Evolutionary conservation across 768 basidiomycete genomes (phyloP).

Genomic region (Leccinum ochraceum): DNA sequence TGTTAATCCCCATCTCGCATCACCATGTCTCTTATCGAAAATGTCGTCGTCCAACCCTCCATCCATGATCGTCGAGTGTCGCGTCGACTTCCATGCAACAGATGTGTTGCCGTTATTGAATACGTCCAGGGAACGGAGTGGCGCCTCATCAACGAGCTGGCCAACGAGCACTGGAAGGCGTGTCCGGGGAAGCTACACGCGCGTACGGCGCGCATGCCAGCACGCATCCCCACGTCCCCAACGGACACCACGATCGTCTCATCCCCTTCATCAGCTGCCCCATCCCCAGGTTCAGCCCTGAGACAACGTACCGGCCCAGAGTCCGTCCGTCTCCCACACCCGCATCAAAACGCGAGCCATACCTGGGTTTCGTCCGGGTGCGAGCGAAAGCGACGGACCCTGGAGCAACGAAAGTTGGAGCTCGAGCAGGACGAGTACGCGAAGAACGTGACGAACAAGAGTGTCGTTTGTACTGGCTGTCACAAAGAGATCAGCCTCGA

Average conservation of each 20-base stretch:
- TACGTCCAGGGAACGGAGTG: constrained; percentile 30
- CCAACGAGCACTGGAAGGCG: constrained; percentile 28
- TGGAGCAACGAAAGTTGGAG: constrained; percentile 27
- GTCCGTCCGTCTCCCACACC: not conserved
- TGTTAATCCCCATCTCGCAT: constrained; percentile 8
- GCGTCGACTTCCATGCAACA: constrained; percentile 27
- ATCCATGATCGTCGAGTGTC: constrained; percentile 15
- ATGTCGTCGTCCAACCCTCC: constrained; percentile 8
- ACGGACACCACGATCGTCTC: constrained; percentile 11
- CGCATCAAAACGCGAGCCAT: not conserved
- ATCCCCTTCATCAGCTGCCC: constrained; percentile 4
- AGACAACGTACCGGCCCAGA: constrained; percentile 6
- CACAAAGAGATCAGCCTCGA: constrained; percentile 35
- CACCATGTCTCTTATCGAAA: constrained; percentile 23
- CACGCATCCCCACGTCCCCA: constrained; percentile 14
- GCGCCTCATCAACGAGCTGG: constrained; percentile 29
- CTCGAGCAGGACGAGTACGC: constrained; percentile 34
- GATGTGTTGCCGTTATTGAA: constrained; percentile 27
- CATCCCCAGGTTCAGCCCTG: not conserved
- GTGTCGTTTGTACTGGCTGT: constrained; percentile 33
- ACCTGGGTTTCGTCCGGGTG: constrained; percentile 21
- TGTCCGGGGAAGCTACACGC: constrained; percentile 27
- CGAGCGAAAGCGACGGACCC: constrained; percentile 30
- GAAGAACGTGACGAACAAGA: constrained; percentile 24
- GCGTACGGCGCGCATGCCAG: constrained; percentile 10